Percentiles rank a stretch among this genome's conserved stretches.
These are phyloP conservation scores for Perilla frutescens DNA, from an alignment of 257 asterid genomes.

Conservation along the genomic window DNA sequence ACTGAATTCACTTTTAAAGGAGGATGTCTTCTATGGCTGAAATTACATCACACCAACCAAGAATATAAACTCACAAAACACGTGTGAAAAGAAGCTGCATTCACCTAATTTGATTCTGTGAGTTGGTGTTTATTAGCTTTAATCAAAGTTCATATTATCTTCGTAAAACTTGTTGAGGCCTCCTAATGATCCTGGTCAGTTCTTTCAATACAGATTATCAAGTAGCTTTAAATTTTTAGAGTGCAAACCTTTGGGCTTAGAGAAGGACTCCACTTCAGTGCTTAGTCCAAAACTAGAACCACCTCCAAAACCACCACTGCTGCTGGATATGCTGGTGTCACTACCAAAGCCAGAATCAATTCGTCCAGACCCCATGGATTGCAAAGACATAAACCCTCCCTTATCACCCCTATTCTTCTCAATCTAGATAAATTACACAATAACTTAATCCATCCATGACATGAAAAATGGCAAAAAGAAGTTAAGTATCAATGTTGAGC, in stretches of 20 bases:
- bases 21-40: not conserved
- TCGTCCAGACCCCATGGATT: constrained; percentile 84
- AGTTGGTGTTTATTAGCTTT: not conserved
- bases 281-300: constrained; percentile 65
- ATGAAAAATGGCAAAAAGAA: constrained; percentile 32
- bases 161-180: not conserved
- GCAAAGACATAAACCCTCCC: constrained; percentile 71
- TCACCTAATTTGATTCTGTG: not conserved
- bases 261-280: constrained; percentile 71
- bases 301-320: constrained; percentile 66
- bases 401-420: constrained; percentile 81
- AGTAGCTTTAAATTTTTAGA: constrained; percentile 15
- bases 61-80: constrained; percentile 5
- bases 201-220: not conserved
- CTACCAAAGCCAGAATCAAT: constrained; percentile 75
- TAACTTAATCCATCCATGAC: constrained; percentile 26
- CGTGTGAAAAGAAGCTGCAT: not conserved
- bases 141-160: not conserved
- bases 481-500: constrained; percentile 22
- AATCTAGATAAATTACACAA: constrained; percentile 47
- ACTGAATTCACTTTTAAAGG: constrained; percentile 11
- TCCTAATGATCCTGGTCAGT: not conserved
- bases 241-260: constrained; percentile 73
- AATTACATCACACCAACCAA: constrained; percentile 19
- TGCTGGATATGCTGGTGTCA: constrained; percentile 57